Evolutionary conservation across 2,329 filamentous ascomycete species (phyloP), one percentile per base, ranked within the genome.

Genomic region (Huntiella moniliformis): DNA sequence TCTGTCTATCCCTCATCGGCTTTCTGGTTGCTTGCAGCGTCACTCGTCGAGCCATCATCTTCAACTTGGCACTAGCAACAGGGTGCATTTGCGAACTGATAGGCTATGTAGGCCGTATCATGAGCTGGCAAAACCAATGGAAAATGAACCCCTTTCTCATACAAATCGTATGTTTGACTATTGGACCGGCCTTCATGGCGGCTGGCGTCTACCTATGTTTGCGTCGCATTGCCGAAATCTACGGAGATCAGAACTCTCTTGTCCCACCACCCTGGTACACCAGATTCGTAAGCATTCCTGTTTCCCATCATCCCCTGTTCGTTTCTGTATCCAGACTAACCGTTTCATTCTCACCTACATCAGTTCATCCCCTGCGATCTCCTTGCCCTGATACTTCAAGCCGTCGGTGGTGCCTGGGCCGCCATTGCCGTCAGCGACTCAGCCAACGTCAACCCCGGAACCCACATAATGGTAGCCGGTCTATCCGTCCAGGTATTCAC

Each of bases 141-240:
- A 60, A 54, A 17, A 68, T 77, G 55, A 53, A 56, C 1, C 73
- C 68, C 0, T 82, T 82, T 54, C 64, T 70, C 46, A 68, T 75
- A 34, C 73, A 79, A 56, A 69, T 77, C 34, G 67, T 71, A 54
- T 73, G 68, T 52, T 63, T 82, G 47, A 80, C 76, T 3, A 68
- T 80, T 49, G 76, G 65, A 0, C 77, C 78, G 0, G 75, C 75
- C 1, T 80, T 79, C 55, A 64, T 79, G 56, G 68, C 73, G 6
- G 77, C 73, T 1, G 72, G 67, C 1, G 67, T 81, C 36, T 82
- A 82, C 54, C 61, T 82, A 44, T 77, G 72, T 50, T 61, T 80
- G 42, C 56, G 66, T 8, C 59, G 63, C 35, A 68, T 71, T 50
- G 67, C 71, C 8, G 58, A 60, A 41, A 64, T 61, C 1, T 68